A percentile compares a stretch with the other conserved stretches of the same genome.
phyloP scores from a whole-genome alignment of 805 yeast genomes.

The Candida cerambycidarum region DNA sequence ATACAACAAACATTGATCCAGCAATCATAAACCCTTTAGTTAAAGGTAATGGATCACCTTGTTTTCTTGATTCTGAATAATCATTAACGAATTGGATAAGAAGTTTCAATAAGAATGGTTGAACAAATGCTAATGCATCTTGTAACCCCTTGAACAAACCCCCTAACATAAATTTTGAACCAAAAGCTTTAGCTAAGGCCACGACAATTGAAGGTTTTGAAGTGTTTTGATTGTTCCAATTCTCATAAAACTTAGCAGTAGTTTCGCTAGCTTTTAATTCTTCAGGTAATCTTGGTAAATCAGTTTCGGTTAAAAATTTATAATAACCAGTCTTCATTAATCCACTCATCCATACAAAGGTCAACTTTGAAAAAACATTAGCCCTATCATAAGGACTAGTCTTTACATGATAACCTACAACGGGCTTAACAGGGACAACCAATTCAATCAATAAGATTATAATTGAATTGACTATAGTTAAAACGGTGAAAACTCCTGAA shows the following conservation, averaged over 20 bases:
- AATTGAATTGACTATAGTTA: slow-evolving; percentile 38
- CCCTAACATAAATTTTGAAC: slow-evolving; percentile 65
- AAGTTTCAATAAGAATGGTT: slow-evolving; percentile 31
- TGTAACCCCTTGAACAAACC: slow-evolving; percentile 71
- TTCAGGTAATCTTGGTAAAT: slow-evolving; percentile 77
- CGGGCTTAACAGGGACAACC: slow-evolving; percentile 33
- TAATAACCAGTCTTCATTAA: slow-evolving; percentile 77
- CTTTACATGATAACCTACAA: slow-evolving; percentile 22
- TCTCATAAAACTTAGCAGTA: slow-evolving; percentile 47
- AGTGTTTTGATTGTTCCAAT: slow-evolving; percentile 60
- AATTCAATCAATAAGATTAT: slow-evolving; percentile 46
- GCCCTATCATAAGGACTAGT: slow-evolving; percentile 53
- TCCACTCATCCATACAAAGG: slow-evolving; percentile 90
- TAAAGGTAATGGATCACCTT: slow-evolving; percentile 54
- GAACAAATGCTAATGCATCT: slow-evolving; percentile 63
- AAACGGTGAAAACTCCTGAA: slow-evolving; percentile 25
- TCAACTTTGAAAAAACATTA: slow-evolving; percentile 70
- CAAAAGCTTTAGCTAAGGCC: slow-evolving; percentile 73
- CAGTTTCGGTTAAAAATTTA: slow-evolving; percentile 54
- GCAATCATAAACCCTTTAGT: slow-evolving; percentile 77
- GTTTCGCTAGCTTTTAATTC: slow-evolving; percentile 57
- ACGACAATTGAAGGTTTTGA: slow-evolving; percentile 50
- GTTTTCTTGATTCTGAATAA: slow-evolving; percentile 33
- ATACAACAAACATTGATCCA: slow-evolving; percentile 68
- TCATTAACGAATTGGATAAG: slow-evolving; percentile 36